These are phyloP conservation scores for Clavispora vitiphila DNA, from an alignment of 805 yeast species.

Conservation along the genomic window DNA sequence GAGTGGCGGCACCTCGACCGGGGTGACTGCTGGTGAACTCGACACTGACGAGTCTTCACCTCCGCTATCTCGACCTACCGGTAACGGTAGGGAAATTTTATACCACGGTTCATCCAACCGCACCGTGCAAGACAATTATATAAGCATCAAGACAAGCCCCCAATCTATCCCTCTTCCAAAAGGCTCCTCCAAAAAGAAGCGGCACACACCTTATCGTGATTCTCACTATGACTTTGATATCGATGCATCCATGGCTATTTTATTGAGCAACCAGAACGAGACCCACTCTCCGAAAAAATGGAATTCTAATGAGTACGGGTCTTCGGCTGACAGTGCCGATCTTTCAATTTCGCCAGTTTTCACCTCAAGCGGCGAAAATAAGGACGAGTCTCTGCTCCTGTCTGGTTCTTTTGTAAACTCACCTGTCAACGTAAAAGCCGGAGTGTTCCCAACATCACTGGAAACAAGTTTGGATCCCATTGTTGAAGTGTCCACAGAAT, in stretches of 20 bases:
- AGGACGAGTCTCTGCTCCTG: conserved; percentile 37
- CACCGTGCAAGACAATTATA: background rate
- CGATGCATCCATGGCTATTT: conserved; percentile 42
- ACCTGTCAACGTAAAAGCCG: conserved; percentile 8
- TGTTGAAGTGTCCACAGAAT: conserved; percentile 17
- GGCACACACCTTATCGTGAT: background rate
- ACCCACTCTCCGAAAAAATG: background rate
- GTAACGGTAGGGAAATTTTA: conserved; percentile 14
- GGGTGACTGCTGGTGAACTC: conserved; percentile 28
- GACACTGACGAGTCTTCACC: conserved; percentile 40
- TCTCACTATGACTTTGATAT: conserved; percentile 34
- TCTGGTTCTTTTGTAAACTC: conserved; percentile 20
- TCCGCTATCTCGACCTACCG: conserved; percentile 36
- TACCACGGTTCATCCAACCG: conserved; percentile 1
- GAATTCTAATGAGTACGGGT: conserved; percentile 20
- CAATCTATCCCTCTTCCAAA: background rate
- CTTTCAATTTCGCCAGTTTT: conserved; percentile 31
- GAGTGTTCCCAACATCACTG: conserved; percentile 2
- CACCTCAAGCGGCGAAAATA: conserved; percentile 24
- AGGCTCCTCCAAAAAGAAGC: background rate
- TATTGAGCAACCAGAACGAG: conserved; percentile 15
- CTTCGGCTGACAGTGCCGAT: conserved; percentile 36
- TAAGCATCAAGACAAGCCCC: conserved; percentile 4
- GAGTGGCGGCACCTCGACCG: conserved; percentile 20
- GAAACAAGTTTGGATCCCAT: conserved; percentile 18